Evolutionary conservation across 305 asterid species (phyloP).

Genomic region (Fraxinus nigra): DNA sequence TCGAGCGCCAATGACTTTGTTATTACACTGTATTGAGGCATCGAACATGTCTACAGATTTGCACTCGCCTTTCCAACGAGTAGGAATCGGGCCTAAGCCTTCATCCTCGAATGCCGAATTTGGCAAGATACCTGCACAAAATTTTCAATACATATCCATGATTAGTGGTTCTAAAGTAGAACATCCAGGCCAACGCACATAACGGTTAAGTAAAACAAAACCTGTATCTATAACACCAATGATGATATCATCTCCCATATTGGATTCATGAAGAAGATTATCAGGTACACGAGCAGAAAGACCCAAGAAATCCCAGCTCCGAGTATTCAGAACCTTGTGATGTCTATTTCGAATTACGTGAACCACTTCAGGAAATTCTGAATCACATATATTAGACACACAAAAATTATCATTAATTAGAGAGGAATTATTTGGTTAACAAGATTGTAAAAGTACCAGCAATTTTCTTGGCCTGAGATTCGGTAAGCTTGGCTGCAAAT

Average conservation of each 20-base stretch:
- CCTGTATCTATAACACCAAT: constrained; percentile 19
- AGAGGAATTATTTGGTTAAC: background rate
- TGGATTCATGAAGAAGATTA: constrained; percentile 14
- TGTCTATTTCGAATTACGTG: constrained; percentile 9
- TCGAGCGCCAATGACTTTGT: constrained; percentile 16
- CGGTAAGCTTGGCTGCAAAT: constrained; percentile 20
- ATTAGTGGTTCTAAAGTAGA: too few species aligned
- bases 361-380: constrained; percentile 13
- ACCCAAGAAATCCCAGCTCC: constrained; percentile 16
- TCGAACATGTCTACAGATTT: constrained; percentile 1
- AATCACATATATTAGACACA: background rate
- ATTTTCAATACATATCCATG: background rate
- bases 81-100: constrained; percentile 5
- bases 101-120: constrained; percentile 10
- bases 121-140: constrained; percentile 17
- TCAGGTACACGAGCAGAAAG: background rate
- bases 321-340: constrained; percentile 8
- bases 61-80: constrained; percentile 19
- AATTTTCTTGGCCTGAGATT: constrained; percentile 19
- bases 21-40: constrained; percentile 18
- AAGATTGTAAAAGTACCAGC: background rate
- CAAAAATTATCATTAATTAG: too few species aligned
- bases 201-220: background rate
- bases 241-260: constrained; percentile 15
- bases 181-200: too few species aligned